Conservation (phyloP, 148 eudicot genomes). For the Drosera capensis region DNA sequence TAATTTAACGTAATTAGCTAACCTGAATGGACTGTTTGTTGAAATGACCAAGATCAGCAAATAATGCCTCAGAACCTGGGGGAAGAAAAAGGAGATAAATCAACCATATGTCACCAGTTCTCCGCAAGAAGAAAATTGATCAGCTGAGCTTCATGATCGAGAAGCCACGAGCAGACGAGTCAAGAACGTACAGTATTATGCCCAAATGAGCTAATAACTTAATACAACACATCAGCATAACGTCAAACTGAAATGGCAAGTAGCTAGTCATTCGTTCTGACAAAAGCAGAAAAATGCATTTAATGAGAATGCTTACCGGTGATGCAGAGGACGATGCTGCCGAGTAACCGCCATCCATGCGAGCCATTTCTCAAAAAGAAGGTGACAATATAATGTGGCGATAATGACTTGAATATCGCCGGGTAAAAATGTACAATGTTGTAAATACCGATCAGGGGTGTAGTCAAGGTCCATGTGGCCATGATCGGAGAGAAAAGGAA, state of each 20-base stretch:
- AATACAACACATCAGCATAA: too few species aligned
- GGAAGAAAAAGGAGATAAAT: slow-evolving; percentile 3
- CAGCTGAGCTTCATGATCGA: too few species aligned
- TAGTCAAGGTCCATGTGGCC: slow-evolving; percentile 31
- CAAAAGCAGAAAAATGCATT: neutral
- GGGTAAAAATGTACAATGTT: slow-evolving; percentile 34
- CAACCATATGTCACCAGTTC: neutral
- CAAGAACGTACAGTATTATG: too few species aligned
- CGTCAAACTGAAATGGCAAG: too few species aligned
- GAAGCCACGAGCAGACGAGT: too few species aligned
- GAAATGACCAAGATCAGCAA: slow-evolving; percentile 53
- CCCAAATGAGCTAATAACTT: too few species aligned
- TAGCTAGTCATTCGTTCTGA: too few species aligned
- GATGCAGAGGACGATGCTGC: slow-evolving; percentile 31
- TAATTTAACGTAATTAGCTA: neutral
- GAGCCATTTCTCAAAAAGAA: slow-evolving; percentile 27
- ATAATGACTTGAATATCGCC: slow-evolving; percentile 22
- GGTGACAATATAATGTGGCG: slow-evolving; percentile 26
- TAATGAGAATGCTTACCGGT: slow-evolving; percentile 18
- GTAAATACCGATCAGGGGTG: slow-evolving; percentile 31
- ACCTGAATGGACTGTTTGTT: neutral
- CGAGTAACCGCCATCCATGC: slow-evolving; percentile 35
- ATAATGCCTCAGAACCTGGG: slow-evolving; percentile 43
- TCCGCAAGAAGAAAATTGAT: too few species aligned
- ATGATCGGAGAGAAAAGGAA: slow-evolving; percentile 40